These are phyloP conservation scores for Gymnopilus junonius DNA, from an alignment of 768 basidiomycete species.

Conservation along the genomic window DNA sequence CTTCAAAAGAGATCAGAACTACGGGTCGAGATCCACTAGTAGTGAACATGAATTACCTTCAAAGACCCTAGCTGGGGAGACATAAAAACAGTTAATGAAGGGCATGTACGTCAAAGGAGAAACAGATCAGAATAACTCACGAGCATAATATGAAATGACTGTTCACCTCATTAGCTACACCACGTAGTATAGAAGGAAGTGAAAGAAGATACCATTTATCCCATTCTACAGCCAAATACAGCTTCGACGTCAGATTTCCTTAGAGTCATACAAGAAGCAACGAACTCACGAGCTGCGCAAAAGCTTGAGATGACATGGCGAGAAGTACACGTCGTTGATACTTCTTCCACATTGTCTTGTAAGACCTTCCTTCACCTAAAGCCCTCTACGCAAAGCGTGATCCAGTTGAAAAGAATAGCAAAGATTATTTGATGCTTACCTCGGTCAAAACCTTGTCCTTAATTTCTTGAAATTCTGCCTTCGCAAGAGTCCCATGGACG, in stretches of 20 bases:
- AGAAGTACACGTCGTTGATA: slow-evolving; percentile 88
- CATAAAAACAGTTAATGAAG: slow-evolving; percentile 1
- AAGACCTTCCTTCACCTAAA: slow-evolving; percentile 75
- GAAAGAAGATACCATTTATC: slow-evolving; percentile 70
- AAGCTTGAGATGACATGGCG: slow-evolving; percentile 95
- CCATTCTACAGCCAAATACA: slow-evolving; percentile 67
- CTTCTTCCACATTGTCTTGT: slow-evolving; percentile 81
- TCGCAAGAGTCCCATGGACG: slow-evolving; percentile 64
- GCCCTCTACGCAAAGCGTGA: slow-evolving; percentile 56
- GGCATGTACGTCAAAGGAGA: not conserved
- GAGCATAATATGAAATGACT: slow-evolving; percentile 96
- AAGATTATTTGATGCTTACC: slow-evolving; percentile 55
- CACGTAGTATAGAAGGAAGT: not conserved
- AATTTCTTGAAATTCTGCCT: slow-evolving; percentile 87
- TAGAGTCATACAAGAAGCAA: not conserved
- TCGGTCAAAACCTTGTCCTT: slow-evolving; percentile 65
- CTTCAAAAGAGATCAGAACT: slow-evolving; percentile 41
- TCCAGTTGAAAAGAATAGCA: not conserved
- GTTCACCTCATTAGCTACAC: not conserved
- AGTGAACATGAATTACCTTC: slow-evolving; percentile 59
- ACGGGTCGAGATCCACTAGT: not conserved
- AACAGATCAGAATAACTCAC: slow-evolving; percentile 50
- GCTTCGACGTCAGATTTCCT: slow-evolving; percentile 13
- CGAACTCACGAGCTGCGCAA: slow-evolving; percentile 84
- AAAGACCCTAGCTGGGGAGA: slow-evolving; percentile 75